phyloP scores from a whole-genome alignment of 805 yeast genomes.

The Zygosaccharomyces rouxii region DNA sequence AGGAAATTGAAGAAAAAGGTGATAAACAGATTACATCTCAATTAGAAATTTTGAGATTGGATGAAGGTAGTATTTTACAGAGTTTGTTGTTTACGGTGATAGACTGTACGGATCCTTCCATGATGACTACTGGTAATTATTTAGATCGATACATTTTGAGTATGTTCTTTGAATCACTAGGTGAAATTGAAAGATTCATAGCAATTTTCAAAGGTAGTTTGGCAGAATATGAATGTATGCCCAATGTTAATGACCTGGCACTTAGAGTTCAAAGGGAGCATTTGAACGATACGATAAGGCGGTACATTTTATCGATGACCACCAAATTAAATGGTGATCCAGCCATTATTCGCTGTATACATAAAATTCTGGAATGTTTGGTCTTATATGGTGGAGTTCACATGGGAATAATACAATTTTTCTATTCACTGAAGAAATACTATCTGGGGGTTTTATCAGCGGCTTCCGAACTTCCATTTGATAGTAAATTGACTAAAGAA shows the following conservation, averaged over 20 bases:
- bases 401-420: slow-evolving; percentile 41
- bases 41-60: slow-evolving; percentile 1
- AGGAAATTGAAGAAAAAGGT: slow-evolving; percentile 6
- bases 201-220: slow-evolving; percentile 18
- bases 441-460: slow-evolving; percentile 11
- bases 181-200: slow-evolving; percentile 17
- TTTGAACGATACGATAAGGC: slow-evolving; percentile 38
- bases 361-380: slow-evolving; percentile 41
- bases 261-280: slow-evolving; percentile 13
- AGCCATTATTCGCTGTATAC: slow-evolving; percentile 31
- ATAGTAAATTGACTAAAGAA: slow-evolving; percentile 8
- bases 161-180: slow-evolving; percentile 19
- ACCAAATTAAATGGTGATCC: slow-evolving; percentile 39
- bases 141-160: slow-evolving; percentile 9
- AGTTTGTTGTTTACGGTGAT: slow-evolving; percentile 15
- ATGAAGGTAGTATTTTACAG: slow-evolving; percentile 13
- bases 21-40: not conserved
- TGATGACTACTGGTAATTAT: slow-evolving; percentile 7
- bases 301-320: slow-evolving; percentile 37
- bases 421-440: slow-evolving; percentile 36
- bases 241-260: slow-evolving; percentile 8
- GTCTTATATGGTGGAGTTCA: slow-evolving; percentile 44
- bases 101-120: slow-evolving; percentile 15
- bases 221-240: slow-evolving; percentile 14
- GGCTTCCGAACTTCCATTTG: not conserved